Evolutionary conservation across 106 monocot genomes (phyloP).

Genomic region (Apostasia shenzhenica): DNA sequence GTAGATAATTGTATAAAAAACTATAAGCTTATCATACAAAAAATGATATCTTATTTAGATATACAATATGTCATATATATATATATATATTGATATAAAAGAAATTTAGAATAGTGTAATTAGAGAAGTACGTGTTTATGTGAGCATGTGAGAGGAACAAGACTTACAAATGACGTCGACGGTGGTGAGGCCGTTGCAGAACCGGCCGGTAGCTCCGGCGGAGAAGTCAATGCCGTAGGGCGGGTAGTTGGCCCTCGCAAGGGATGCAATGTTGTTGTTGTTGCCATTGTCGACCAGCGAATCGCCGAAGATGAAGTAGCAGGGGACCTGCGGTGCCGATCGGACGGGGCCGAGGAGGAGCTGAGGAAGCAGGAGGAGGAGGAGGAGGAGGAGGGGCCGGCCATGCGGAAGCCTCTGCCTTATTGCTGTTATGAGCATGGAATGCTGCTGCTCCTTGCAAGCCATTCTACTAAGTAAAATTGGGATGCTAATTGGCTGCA

Average conservation of each 20-base stretch:
- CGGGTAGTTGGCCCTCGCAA: too few species aligned
- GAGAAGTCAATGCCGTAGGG: too few species aligned
- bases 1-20: too few species aligned
- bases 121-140: too few species aligned
- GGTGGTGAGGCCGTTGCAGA: not conserved
- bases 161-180: slow-evolving; percentile 27
- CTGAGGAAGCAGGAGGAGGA: not conserved
- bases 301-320: slow-evolving; percentile 83
- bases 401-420: too few species aligned
- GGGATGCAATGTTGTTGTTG: slow-evolving; percentile 75
- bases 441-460: not conserved
- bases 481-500: not conserved
- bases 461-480: not conserved
- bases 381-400: not conserved
- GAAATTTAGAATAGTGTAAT: too few species aligned
- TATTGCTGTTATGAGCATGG: not conserved
- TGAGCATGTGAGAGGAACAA: too few species aligned
- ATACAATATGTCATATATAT: too few species aligned
- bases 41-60: too few species aligned
- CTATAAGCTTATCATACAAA: too few species aligned
- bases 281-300: slow-evolving; percentile 95
- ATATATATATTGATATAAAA: too few species aligned
- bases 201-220: not conserved
- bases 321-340: slow-evolving; percentile 66
- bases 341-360: slow-evolving; percentile 2